Percentiles rank a stretch among this genome's conserved stretches.
These are phyloP conservation scores for Oidiodendron maius DNA, from an alignment of 495 filamentous ascomycete genomes.

Conservation along the genomic window DNA sequence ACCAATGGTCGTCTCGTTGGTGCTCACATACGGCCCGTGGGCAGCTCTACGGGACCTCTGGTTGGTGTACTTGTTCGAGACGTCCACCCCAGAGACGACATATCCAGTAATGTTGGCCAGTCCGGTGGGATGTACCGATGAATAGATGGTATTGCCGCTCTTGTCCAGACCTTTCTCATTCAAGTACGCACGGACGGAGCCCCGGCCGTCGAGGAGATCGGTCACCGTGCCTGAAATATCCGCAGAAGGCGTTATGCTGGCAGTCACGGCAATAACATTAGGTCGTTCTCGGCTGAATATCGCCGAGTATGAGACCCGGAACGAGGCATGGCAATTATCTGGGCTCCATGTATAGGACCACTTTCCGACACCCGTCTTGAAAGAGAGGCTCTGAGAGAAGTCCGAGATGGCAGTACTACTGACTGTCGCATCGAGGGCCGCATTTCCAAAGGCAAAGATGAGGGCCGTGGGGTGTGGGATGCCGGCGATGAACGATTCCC, in stretches of 20 bases:
- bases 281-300: conserved; percentile 35
- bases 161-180: conserved; percentile 35
- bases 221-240: conserved; percentile 40
- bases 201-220: conserved; percentile 48
- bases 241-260: conserved; percentile 35
- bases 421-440: conserved; percentile 55
- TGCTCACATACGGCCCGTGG: conserved; percentile 26
- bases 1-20: conserved; percentile 42
- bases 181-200: conserved; percentile 42
- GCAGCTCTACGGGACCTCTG: conserved; percentile 27
- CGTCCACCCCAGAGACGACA: conserved; percentile 40
- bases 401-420: conserved; percentile 50
- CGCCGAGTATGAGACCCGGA: conserved; percentile 49
- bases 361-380: conserved; percentile 53
- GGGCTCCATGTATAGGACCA: conserved; percentile 69
- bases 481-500: conserved; percentile 68
- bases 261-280: conserved; percentile 40
- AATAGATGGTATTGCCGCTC: conserved; percentile 37
- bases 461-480: conserved; percentile 51
- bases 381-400: conserved; percentile 58
- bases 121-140: conserved; percentile 42
- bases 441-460: conserved; percentile 49
- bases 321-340: conserved; percentile 33
- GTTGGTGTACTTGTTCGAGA: conserved; percentile 27
- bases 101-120: conserved; percentile 45